Percentiles rank a stretch among this genome's conserved stretches.
Conservation (phyloP, 1,284 basidiomycete genomes). For the Malassezia restricta region DNA sequence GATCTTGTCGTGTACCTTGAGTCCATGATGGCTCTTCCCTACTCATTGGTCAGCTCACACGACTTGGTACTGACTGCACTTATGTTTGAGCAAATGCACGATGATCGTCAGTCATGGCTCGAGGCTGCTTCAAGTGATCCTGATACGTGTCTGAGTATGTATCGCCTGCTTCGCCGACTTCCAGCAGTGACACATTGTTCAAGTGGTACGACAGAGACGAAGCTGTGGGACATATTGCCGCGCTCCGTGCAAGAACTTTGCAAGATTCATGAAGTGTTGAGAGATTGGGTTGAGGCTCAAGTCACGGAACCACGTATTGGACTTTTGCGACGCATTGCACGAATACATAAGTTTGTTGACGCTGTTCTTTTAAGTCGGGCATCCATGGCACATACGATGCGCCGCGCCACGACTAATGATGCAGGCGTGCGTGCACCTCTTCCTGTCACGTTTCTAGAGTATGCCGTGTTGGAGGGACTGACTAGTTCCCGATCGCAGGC, state of each 20-base stretch:
- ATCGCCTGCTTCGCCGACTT: slow-evolving; percentile 1
- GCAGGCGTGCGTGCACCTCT: background rate
- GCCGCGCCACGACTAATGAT: background rate
- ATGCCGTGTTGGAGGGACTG: slow-evolving; percentile 31
- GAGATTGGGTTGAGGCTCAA: slow-evolving; percentile 34
- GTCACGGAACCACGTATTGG: slow-evolving; percentile 38
- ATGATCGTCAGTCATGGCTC: background rate
- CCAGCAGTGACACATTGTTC: background rate
- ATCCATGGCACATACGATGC: slow-evolving; percentile 22
- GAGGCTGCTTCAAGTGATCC: slow-evolving; percentile 1
- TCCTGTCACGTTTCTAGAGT: slow-evolving; percentile 33
- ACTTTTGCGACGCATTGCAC: slow-evolving; percentile 23
- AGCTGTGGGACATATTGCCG: slow-evolving; percentile 5
- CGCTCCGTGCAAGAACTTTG: slow-evolving; percentile 5
- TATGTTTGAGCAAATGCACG: slow-evolving; percentile 1
- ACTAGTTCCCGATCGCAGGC: slow-evolving; percentile 30
- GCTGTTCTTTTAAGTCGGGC: slow-evolving; percentile 36
- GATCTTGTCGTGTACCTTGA: slow-evolving; percentile 39
- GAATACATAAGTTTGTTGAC: slow-evolving; percentile 34
- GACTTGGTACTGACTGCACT: slow-evolving; percentile 1
- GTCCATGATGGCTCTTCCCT: slow-evolving; percentile 24
- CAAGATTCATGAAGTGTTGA: background rate
- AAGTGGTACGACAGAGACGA: background rate
- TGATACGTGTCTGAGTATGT: background rate
- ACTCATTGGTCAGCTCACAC: background rate